Evolutionary conservation across 2,329 filamentous ascomycete species (phyloP).

Genomic region (Verticillium klebahnii): DNA sequence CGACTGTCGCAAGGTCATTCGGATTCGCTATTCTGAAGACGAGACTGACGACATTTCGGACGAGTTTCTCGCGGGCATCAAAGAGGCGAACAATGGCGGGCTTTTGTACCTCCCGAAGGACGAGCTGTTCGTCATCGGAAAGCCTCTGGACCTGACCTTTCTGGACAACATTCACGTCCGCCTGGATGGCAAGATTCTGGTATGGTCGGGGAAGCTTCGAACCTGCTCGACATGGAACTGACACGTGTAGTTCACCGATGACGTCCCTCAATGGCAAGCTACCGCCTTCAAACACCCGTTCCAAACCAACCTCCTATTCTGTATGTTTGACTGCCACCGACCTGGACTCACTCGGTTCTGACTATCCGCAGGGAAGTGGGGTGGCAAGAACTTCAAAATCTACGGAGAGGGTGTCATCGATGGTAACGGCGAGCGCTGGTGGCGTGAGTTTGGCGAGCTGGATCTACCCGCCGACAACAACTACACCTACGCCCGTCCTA

Average conservation of each 20-base stretch:
- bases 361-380: slow-evolving; percentile 43
- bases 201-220: neutral
- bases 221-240: neutral
- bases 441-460: slow-evolving; percentile 29
- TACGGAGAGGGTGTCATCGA: slow-evolving; percentile 53
- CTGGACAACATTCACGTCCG: slow-evolving; percentile 56
- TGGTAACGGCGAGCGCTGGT: slow-evolving; percentile 45
- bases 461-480: slow-evolving; percentile 46
- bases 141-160: slow-evolving; percentile 58
- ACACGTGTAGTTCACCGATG: slow-evolving; percentile 30
- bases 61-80: slow-evolving; percentile 32
- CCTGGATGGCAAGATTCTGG: slow-evolving; percentile 21
- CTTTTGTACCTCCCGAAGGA: slow-evolving; percentile 51
- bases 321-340: slow-evolving; percentile 13
- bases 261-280: slow-evolving; percentile 37
- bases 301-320: slow-evolving; percentile 53
- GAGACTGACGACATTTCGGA: slow-evolving; percentile 34
- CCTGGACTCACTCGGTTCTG: neutral
- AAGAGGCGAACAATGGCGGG: slow-evolving; percentile 52
- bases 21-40: slow-evolving; percentile 22
- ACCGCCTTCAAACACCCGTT: slow-evolving; percentile 36
- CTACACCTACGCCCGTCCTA: slow-evolving; percentile 48
- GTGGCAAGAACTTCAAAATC: slow-evolving; percentile 56
- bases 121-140: slow-evolving; percentile 56
- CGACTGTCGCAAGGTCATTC: slow-evolving; percentile 10